Base-by-base conservation (phyloP, 2,329 filamentous ascomycete species). In the Didymellaceae sp. region DNA sequence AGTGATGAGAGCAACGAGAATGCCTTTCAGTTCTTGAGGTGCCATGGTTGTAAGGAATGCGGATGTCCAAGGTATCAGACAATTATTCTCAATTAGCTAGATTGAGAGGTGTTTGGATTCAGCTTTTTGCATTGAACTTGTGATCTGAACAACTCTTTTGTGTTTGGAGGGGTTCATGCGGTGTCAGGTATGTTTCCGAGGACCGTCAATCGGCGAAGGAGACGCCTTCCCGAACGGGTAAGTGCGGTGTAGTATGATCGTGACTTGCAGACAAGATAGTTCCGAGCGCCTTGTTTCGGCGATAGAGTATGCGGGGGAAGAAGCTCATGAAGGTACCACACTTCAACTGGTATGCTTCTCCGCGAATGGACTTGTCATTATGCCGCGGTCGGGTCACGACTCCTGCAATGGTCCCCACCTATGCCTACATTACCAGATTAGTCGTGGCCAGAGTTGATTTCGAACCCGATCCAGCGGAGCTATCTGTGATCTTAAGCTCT, bases 1-100 rank as follows among this genome's bases (percentile, higher is more conserved):
- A 14, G 78, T 81, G 60, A 77, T 74, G 9, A 81, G 67, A 44
- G 79, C 78, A 30, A 80, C 78, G 55, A 80, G 70, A 50, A 81
- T 78, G 54, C 78, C 78, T 45, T 51, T 53, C 11, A 68, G 57
- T 14, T 63, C 59, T 54, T 55, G 54, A 39, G 48, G 45, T 22
- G 48, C 55, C 55, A 58, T 58, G 30, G 7, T 37, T 16, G 18
- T n/a, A 16, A n/a, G 21, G 20, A 6, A 41, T 8, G 11, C 8
- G 5, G 20, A 45, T n/a, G 18, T 17, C 9, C 16, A 13, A 31
- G 20, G 20, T 33, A 37, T 40, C 7, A 25, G 14, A 20, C n/a
- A n/a, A n/a, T n/a, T n/a, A n/a, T n/a, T n/a, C n/a, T n/a, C n/a
- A n/a, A n/a, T n/a, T n/a, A n/a, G n/a, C n/a, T n/a, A n/a, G n/a